Conservation (phyloP, 208 protist genomes). For the Kentomonas sorsogonicus region DNA sequence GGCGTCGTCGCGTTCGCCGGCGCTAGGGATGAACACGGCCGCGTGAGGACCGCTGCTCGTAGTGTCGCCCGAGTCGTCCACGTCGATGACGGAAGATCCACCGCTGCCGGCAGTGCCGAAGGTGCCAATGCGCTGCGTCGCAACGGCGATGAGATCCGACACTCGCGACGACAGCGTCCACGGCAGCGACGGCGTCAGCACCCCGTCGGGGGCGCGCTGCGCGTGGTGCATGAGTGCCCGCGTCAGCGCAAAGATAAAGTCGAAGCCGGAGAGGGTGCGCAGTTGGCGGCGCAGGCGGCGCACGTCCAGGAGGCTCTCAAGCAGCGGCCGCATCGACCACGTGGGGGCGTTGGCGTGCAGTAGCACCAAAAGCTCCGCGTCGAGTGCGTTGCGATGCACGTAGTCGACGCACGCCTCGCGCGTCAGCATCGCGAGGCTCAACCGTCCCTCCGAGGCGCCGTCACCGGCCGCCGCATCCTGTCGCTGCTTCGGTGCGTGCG, state of each 20-base stretch:
- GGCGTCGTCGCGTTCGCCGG: not conserved
- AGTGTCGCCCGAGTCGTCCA: constrained; percentile 25
- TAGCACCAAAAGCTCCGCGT: constrained; percentile 46
- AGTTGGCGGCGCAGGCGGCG: constrained; percentile 54
- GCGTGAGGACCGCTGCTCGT: not conserved
- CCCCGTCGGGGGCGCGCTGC: constrained; percentile 15
- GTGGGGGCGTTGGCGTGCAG: constrained; percentile 37
- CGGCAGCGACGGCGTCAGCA: constrained; percentile 37
- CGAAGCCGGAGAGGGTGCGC: constrained; percentile 33
- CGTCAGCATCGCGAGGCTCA: constrained; percentile 39
- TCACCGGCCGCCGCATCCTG: no score
- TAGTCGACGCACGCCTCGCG: constrained; percentile 26
- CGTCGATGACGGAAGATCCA: not conserved
- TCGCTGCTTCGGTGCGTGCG: no score
- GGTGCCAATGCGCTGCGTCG: constrained; percentile 58
- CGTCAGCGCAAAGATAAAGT: constrained; percentile 58
- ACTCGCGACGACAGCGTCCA: constrained; percentile 83
- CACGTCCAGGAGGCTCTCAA: constrained; percentile 74
- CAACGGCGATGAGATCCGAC: constrained; percentile 59
- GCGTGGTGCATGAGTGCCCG: constrained; percentile 30
- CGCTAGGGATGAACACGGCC: not conserved
- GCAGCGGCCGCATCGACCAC: constrained; percentile 53
- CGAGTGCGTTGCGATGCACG: constrained; percentile 39
- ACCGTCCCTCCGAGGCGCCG: constrained; percentile 22
- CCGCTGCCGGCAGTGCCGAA: constrained; percentile 16